Base-by-base conservation (phyloP, 1,284 basidiomycete species). In the Leccinum solheimii region DNA sequence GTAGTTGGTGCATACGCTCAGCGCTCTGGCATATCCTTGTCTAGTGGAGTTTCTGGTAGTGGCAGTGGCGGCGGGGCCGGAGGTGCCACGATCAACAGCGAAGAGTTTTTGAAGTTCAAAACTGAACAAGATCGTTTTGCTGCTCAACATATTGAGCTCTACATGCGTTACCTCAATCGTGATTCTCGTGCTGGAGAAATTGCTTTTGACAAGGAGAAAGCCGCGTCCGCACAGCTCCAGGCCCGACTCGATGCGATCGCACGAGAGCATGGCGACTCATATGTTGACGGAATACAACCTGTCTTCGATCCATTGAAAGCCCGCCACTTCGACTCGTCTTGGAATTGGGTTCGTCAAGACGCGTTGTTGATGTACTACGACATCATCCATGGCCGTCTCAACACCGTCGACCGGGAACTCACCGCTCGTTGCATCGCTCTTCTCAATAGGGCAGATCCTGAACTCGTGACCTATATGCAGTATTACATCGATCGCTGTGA, bases 271-370 rank as follows among this genome's bases (percentile, higher is more conserved):
- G 94, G 97, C 30, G 96, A 98, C 68, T 76, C 83, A 1, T 99
- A 99, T 79, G 82, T 98, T 66, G 92, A 97, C 61, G 97, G 97
- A 53, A 97, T 99, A 67, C 88, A 95, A 74, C 96, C 97, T 16
- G 83, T 86, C 62, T 99, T 99, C 79, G 93, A 96, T 71, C 89
- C 93, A 3, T 83, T 97, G 75, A 99, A 99, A 79, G 97, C 96
- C 19, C 92, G 97, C 56, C 94, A 92, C 74, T 99, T 99, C 81
- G 95, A 98, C 76, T 98, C 95, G 10, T 95, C 91, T 11, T 99
- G 97, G 97, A 99, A 99, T 77, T 99, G 97, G 97, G 95, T 93
- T 57, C 90, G 97, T 67, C 95, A 98, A 79, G 95, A 97, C 66
- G 94, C 95, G 27, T 83, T 98, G 48, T 81, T 93, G 63, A 94